Evolutionary conservation across 2,329 filamentous ascomycete genomes (phyloP), one percentile per base, ranked within the genome.

Genomic region (Phialocephala sp.): DNA sequence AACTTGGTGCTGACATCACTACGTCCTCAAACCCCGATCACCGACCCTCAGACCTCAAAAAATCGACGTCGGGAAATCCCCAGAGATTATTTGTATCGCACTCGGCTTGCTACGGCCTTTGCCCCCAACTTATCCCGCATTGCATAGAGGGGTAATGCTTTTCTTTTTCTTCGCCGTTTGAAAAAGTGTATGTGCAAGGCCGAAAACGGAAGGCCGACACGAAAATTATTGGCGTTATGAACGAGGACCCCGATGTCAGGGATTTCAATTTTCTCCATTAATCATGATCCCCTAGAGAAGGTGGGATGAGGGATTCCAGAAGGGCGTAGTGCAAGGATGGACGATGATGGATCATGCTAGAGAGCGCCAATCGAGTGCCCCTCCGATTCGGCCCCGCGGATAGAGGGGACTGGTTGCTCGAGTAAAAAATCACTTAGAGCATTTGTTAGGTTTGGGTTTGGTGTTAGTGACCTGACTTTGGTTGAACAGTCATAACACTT

Each of bases 391-490:
- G 50, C 22, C 24, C 24, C 50, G 50, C n/a, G 50, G 24, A 32
- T 54, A 54, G 50, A 32, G 50, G 55, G 55, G 36, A n/a, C 35
- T 47, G 43, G 24, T 60, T 15, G 22, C 24, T 54, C n/a, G n/a
- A 54, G 50, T 54, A 35, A 50, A 32, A 35, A 50, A n/a, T 47
- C 36, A 45, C 45, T 47, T 60, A 37, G 58, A 50, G 58, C 58
- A 60, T 60, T 60, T 50, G 27, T 32, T 3, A 3, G 27, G 27
- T 32, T 32, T 32, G 27, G 27, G 27, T 32, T 32, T 32, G 27
- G 27, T 32, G 27, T 47, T 50, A 8, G 27, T 50, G 58, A 47
- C 43, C 20, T 60, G 41, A 32, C n/a, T 47, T 35, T 32, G 9
- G 18, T 14, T 4, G 8, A 22, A 36, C 41, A 50, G 58, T 22